Conservation (phyloP, 495 filamentous ascomycete species). For the Daldinia vernicosa region DNA sequence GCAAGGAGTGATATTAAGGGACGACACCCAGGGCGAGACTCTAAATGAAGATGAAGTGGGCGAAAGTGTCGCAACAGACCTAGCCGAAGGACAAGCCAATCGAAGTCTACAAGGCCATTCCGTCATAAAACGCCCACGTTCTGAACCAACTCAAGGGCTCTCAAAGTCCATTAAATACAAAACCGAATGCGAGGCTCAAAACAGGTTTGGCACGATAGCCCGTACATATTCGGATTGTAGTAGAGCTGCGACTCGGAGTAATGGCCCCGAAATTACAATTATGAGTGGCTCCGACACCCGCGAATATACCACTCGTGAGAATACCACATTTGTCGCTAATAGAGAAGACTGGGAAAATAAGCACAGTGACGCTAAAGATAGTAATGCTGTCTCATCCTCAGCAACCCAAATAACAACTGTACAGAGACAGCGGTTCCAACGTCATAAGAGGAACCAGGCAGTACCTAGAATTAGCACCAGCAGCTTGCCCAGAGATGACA, state of each 20-base stretch:
- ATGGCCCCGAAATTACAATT: neutral
- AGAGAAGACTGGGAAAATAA: neutral
- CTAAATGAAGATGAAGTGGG: conserved; percentile 15
- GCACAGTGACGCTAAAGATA: neutral
- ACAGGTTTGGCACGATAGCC: conserved; percentile 14
- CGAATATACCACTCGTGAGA: neutral
- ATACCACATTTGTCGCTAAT: neutral
- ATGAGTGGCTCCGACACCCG: neutral
- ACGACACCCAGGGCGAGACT: conserved; percentile 35
- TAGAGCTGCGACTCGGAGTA: neutral
- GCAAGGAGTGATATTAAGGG: conserved; percentile 45
- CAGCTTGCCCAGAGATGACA: conserved; percentile 40
- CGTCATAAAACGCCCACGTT: conserved; percentile 20
- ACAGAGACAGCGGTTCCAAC: conserved; percentile 28
- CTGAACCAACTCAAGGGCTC: conserved; percentile 18
- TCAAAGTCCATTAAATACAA: neutral
- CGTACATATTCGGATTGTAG: conserved; percentile 9
- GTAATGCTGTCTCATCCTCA: neutral
- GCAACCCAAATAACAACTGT: neutral
- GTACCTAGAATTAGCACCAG: conserved; percentile 43
- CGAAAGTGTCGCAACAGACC: neutral
- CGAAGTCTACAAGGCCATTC: neutral
- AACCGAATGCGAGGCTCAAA: neutral
- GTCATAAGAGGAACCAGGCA: conserved; percentile 42
- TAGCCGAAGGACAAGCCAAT: conserved; percentile 2